These are phyloP conservation scores for Phylloporus sp. DNA, from an alignment of 768 basidiomycete genomes.

Conservation along the genomic window DNA sequence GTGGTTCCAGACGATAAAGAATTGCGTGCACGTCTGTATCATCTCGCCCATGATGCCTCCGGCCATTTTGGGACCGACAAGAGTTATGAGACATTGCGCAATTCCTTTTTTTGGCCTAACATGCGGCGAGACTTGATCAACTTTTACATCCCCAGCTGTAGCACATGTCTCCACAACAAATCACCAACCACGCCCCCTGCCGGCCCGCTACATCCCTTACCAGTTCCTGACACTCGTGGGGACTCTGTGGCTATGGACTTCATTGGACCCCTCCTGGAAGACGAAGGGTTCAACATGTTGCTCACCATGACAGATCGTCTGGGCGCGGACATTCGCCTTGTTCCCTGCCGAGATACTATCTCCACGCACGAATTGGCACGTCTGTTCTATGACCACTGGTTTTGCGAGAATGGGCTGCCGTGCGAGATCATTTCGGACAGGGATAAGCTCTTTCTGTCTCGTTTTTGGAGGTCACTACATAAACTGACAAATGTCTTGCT, in stretches of 20 bases:
- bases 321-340: not conserved
- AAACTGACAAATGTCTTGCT: not conserved
- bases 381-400: not conserved
- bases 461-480: not conserved
- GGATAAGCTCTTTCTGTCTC: not conserved
- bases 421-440: no score
- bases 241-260: conserved; percentile 34
- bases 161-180: conserved; percentile 35
- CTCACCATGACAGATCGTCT: conserved; percentile 22
- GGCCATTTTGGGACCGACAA: conserved; percentile 38
- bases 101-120: conserved; percentile 23
- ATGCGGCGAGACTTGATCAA: conserved; percentile 1
- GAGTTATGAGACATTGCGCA: conserved; percentile 19
- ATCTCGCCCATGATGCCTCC: conserved; percentile 26
- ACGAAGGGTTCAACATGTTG: conserved; percentile 27
- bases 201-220: conserved; percentile 21
- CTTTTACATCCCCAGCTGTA: conserved; percentile 16
- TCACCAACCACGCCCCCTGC: conserved; percentile 14
- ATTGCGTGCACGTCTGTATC: conserved; percentile 17
- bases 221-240: not conserved
- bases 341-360: conserved; percentile 10
- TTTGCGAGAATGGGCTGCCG: not conserved
- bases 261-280: conserved; percentile 32
- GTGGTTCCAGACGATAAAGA: conserved; percentile 7
- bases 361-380: not conserved